Conservation (phyloP, 2,329 filamentous ascomycete genomes). For the Phialophora macrospora region DNA sequence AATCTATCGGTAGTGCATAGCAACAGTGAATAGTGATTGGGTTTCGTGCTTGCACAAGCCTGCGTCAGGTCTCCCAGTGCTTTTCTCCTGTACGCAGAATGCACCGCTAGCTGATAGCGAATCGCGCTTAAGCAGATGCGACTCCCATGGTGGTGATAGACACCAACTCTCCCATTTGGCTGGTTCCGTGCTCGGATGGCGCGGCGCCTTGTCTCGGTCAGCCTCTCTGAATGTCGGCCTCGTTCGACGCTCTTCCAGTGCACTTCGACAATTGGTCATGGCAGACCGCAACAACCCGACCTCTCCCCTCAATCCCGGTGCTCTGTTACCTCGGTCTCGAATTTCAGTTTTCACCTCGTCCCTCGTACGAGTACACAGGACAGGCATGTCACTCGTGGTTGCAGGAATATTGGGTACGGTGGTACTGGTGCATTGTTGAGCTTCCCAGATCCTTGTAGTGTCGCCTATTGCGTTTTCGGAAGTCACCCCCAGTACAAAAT, state of each 20-base stretch:
- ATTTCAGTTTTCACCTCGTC: background rate
- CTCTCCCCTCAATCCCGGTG: background rate
- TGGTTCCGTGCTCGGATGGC: background rate
- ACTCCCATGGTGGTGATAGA: background rate
- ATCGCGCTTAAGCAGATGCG: conserved; percentile 1
- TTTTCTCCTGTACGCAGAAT: background rate
- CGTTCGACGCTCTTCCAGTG: background rate
- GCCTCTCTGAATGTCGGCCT: background rate
- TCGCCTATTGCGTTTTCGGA: background rate
- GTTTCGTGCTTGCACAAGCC: background rate
- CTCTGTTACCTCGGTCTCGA: conserved; percentile 4
- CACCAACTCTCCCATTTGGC: background rate
- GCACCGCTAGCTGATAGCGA: background rate
- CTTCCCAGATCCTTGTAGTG: too few relatives aligned
- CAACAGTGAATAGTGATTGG: too few relatives aligned
- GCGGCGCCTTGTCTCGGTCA: background rate
- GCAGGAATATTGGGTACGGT: background rate
- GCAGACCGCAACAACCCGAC: background rate
- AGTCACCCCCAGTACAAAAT: background rate
- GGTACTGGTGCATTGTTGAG: background rate
- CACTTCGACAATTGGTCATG: background rate
- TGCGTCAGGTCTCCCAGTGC: background rate
- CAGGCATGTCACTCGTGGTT: background rate
- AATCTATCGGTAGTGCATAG: background rate
- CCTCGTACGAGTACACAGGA: background rate